Base-by-base conservation (phyloP, 129 eudicot species). In the Calendula officinalis region DNA sequence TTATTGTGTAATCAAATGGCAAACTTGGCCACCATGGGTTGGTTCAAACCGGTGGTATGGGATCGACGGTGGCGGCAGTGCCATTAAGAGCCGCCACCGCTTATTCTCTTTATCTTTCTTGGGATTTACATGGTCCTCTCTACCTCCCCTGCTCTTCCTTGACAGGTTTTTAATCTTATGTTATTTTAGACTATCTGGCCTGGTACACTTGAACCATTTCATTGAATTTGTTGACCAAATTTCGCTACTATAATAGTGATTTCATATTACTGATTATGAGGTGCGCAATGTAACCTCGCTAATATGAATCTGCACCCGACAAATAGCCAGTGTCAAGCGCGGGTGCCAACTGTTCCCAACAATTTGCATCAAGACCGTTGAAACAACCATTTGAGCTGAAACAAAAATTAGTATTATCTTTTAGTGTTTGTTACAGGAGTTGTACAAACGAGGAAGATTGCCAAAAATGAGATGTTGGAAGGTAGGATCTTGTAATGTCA, bases 111-210 rank as follows among this genome's bases (percentile, higher is more conserved):
- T 55, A 71, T 60, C 68, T 87, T 2, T 76, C 81, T 11, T 80
- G 85, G 86, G 78, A 87, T 74, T 70, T 88, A 30, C 94, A 82
- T 91, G 83, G 91, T 91, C 84, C 83, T 91, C 71, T 66, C 83
- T 43, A 64, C 85, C 8, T 51, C 89, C 65, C 30, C 79, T 13
- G 39, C 76, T 68, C 83, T 45, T 66, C 72, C 60, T 73, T 51
- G 77, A 62, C 78, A 80, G 86, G 89, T 80, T 45, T 5, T 14
- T 14, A 3, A 3, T 41, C 2, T 41, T 30, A 7, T 33, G 0
- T 15, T 0, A 22, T 22, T 22, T 22, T 22, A 22, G 30, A 22
- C 30, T 22, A 59, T 78, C 91, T 43, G 91, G 96, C 84, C 87
- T 41, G 97, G 97, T 91, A 56, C 67, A 52, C 38, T 15, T 57